Evolutionary conservation across 108 stramenopile species (phyloP).

Genomic region (Discostella stelligeroides): DNA sequence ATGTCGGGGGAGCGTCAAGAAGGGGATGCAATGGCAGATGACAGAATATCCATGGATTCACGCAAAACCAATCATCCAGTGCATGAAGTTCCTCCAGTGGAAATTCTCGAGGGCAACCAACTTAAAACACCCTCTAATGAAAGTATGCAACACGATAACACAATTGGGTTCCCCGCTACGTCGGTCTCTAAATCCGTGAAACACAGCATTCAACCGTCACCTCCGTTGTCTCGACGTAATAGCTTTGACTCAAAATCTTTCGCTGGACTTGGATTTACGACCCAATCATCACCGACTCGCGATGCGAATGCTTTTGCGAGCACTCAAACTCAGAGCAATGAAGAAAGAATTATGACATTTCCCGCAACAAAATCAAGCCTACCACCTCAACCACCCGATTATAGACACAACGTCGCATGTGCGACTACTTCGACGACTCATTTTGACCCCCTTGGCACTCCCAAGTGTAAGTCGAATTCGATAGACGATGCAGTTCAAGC

Average conservation of each 20-base stretch:
- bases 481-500: neutral
- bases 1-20: constrained; percentile 10
- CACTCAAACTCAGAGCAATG: too few species aligned
- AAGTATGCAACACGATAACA: neutral
- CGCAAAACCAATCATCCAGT: neutral
- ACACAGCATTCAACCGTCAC: neutral
- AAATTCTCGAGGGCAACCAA: constrained; percentile 7
- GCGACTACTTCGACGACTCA: neutral
- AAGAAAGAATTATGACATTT: too few species aligned
- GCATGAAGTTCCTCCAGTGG: neutral
- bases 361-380: neutral
- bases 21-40: neutral
- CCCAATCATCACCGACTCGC: too few species aligned
- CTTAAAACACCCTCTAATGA: neutral
- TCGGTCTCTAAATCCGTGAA: neutral
- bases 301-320: too few species aligned
- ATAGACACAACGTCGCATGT: neutral
- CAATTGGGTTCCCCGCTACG: neutral
- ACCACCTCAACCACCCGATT: neutral
- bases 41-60: neutral
- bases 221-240: neutral
- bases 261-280: neutral
- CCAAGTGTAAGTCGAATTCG: neutral
- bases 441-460: constrained; percentile 10
- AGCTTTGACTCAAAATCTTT: constrained; percentile 5